Percentiles rank a stretch among this genome's conserved stretches.
Conservation (phyloP, 2,329 filamentous ascomycete species). For the Exophiala spinifera region DNA sequence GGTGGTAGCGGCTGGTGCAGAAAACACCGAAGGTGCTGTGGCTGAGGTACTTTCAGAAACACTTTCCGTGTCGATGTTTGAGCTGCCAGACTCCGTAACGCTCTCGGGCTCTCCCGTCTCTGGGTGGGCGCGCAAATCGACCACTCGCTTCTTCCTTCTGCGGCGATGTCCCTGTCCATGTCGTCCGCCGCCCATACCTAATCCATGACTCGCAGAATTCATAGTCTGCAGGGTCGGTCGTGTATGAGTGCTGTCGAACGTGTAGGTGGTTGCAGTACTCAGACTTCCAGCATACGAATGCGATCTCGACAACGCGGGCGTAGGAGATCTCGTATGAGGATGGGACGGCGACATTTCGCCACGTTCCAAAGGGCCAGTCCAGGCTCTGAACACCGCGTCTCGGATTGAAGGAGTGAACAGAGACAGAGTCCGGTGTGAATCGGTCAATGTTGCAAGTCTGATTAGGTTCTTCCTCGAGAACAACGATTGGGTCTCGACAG, state of each 20-base stretch:
- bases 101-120: constrained; percentile 40
- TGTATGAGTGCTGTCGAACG: constrained; percentile 71
- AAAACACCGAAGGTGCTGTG: constrained; percentile 46
- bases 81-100: constrained; percentile 41
- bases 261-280: constrained; percentile 61
- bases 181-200: constrained; percentile 40
- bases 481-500: constrained; percentile 77
- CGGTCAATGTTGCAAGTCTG: constrained; percentile 74
- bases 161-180: constrained; percentile 45
- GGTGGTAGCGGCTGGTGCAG: constrained; percentile 52
- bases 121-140: constrained; percentile 45
- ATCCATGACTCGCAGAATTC: constrained; percentile 39
- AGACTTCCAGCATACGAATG: constrained; percentile 57
- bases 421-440: constrained; percentile 86
- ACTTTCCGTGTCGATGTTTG: constrained; percentile 29
- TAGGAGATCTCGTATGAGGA: constrained; percentile 35
- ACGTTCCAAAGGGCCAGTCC: constrained; percentile 75
- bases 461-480: constrained; percentile 95
- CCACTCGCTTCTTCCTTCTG: constrained; percentile 48
- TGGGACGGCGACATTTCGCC: constrained; percentile 50
- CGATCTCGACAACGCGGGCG: constrained; percentile 57
- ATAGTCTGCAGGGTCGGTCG: constrained; percentile 43
- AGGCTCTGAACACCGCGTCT: constrained; percentile 88
- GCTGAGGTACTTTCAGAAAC: constrained; percentile 39
- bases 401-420: constrained; percentile 87